Conservation (phyloP, 306 rosid genomes). For the Delonix regia region DNA sequence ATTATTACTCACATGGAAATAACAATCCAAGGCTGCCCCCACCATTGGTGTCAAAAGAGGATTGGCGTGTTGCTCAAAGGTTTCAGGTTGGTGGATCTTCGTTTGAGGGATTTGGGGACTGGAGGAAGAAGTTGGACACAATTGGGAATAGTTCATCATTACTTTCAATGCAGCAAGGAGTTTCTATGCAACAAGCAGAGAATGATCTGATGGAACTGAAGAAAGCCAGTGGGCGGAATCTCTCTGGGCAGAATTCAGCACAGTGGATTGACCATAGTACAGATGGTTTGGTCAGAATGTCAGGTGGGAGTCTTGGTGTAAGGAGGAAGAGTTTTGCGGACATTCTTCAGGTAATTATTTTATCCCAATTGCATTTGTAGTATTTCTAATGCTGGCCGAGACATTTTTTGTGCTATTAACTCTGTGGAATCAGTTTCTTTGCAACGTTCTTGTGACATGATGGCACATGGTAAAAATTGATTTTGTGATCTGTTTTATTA, state of each 20-base stretch:
- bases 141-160: slow-evolving; percentile 64
- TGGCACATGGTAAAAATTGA: slow-evolving; percentile 11
- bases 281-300: slow-evolving; percentile 56
- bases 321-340: slow-evolving; percentile 82
- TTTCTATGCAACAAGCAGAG: slow-evolving; percentile 67
- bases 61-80: slow-evolving; percentile 93
- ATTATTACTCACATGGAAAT: slow-evolving; percentile 80
- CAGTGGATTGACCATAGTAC: slow-evolving; percentile 57
- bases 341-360: slow-evolving; percentile 72
- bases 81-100: slow-evolving; percentile 73
- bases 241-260: slow-evolving; percentile 55
- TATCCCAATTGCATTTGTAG: not conserved
- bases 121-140: slow-evolving; percentile 61
- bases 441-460: slow-evolving; percentile 11
- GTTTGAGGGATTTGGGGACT: slow-evolving; percentile 61
- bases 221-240: slow-evolving; percentile 56
- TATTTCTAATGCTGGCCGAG: not conserved
- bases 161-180: slow-evolving; percentile 77
- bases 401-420: slow-evolving; percentile 3
- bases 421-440: not conserved
- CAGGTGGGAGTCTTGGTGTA: slow-evolving; percentile 62
- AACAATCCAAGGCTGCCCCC: slow-evolving; percentile 91
- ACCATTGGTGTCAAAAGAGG: slow-evolving; percentile 88
- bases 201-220: slow-evolving; percentile 70
- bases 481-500: not conserved